A percentile compares a stretch with the other conserved stretches of the same genome.
phyloP scores from a whole-genome alignment of 2,329 filamentous ascomycete species.

The Calonectria crousiana region DNA sequence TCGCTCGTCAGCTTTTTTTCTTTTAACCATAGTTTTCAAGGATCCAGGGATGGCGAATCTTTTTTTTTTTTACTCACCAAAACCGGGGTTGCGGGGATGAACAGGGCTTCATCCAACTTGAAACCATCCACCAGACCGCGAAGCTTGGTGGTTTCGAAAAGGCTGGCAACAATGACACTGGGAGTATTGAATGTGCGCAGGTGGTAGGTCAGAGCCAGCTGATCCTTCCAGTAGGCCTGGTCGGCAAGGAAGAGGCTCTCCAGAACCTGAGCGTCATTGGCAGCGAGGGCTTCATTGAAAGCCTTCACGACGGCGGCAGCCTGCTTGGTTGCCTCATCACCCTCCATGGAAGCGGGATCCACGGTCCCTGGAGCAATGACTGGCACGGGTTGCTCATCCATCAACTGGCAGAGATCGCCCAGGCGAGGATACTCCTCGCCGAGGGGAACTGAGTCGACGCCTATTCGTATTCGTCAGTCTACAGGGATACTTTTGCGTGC shows the following conservation, averaged over 20 bases:
- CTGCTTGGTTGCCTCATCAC: background rate
- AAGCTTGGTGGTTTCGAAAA: background rate
- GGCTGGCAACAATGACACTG: background rate
- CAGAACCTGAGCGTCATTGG: background rate
- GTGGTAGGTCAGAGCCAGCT: conserved; percentile 30
- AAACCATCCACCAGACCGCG: background rate
- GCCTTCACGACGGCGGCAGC: background rate
- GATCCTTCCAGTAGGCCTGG: conserved; percentile 35
- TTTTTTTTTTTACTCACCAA: conserved; percentile 14
- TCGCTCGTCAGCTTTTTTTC: background rate
- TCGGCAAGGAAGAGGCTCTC: conserved; percentile 17
- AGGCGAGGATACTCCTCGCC: conserved; percentile 3
- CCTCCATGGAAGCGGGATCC: background rate
- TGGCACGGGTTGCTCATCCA: conserved; percentile 24
- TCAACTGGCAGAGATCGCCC: conserved; percentile 16
- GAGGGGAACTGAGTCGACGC: background rate
- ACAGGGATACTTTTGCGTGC: background rate
- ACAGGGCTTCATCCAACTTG: conserved; percentile 24
- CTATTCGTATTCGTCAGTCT: conserved; percentile 4
- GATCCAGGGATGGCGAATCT: background rate
- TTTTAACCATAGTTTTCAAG: background rate
- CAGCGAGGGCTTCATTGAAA: conserved; percentile 18
- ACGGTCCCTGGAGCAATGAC: background rate
- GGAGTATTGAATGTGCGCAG: conserved; percentile 25
- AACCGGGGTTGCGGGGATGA: conserved; percentile 25